phyloP scores from a whole-genome alignment of 768 basidiomycete species.

The Lactarius quietus region DNA sequence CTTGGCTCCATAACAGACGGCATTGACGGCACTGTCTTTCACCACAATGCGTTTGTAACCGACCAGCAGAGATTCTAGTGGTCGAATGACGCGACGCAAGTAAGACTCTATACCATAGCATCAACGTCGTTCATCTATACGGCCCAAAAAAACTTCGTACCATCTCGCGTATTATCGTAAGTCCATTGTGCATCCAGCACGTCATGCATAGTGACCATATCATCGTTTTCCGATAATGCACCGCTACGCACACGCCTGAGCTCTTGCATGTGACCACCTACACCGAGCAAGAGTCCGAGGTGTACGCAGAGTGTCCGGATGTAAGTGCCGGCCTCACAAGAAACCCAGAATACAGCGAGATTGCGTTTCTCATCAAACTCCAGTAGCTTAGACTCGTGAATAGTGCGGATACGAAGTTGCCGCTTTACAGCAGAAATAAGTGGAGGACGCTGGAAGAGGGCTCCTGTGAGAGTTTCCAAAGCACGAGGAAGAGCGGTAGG shows the following conservation, averaged over 20 bases:
- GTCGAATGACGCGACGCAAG: conserved; percentile 90
- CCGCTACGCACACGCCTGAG: conserved; percentile 91
- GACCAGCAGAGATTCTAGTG: conserved; percentile 88
- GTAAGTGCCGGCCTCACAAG: conserved; percentile 97
- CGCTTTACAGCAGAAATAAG: conserved; percentile 99
- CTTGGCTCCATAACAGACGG: conserved; percentile 98
- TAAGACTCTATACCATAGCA: conserved; percentile 71
- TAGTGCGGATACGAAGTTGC: conserved; percentile 94
- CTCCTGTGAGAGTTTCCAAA: conserved; percentile 94
- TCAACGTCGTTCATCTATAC: conserved; percentile 18
- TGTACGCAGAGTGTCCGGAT: conserved; percentile 97
- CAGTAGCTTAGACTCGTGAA: conserved; percentile 91
- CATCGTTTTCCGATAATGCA: conserved; percentile 96
- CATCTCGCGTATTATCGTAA: conserved; percentile 96
- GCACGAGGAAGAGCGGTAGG: conserved; percentile 88
- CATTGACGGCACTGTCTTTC: conserved; percentile 98
- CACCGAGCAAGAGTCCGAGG: conserved; percentile 88
- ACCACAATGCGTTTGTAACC: conserved; percentile 99
- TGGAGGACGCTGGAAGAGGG: conserved; percentile 97
- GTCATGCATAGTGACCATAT: conserved; percentile 99
- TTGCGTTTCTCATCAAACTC: conserved; percentile 98
- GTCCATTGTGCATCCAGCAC: conserved; percentile 98
- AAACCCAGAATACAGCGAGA: conserved; percentile 97
- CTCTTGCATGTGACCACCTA: conserved; percentile 99
- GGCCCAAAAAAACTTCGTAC: conserved; percentile 38